Base-by-base conservation (phyloP, 2,329 filamentous ascomycete species). In the Arthrobotrys pseudoclavata region DNA sequence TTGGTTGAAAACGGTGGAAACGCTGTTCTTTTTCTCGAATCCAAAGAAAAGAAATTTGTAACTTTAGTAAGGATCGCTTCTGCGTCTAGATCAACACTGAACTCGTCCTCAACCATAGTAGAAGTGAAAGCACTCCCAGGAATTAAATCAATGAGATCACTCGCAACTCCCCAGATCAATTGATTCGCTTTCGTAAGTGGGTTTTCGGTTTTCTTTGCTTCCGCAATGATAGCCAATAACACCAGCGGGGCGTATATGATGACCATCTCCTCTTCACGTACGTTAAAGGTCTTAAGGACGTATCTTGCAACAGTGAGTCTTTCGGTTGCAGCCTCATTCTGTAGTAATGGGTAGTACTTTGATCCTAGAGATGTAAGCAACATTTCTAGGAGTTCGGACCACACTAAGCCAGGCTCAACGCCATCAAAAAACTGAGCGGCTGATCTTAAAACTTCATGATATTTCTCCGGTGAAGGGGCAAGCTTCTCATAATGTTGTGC, bases 391-490 rank as follows among this genome's bases (percentile, higher is more conserved):
- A 97, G 87, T 82, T 97, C 93, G 57, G 91, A 90, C 86, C 96
- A 99, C 55, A 99, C 97, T 20, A 98, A 86, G 6, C 92, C 91
- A 81, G 94, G 97, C 84, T 99, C 96, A 45, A 98, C 95, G 4
- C 95, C 95, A 82, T 99, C 96, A 80, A 99, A 99, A 84, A 99
- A 99, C 47, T 96, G 91, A 82, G 92, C 97, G 4, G 95, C 96
- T 82, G 95, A 98, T 80, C 93, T 90, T 80, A 98, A 87, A 1
- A 98, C 94, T 83, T 99, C 96, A 13, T 89, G 87, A 78, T 96
- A 93, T 72, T 95, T 90, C 5, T 88, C 84, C 81, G 91, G 91
- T n/a, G 87, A 87, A 0, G 87, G 84, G 10, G 91, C 89, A 63
- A 86, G 86, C 26, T 86, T 85, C 83, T 94, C 91, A 84, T 94